These are phyloP conservation scores for Echites panduratus DNA, from an alignment of 257 asterid genomes.

Conservation along the genomic window DNA sequence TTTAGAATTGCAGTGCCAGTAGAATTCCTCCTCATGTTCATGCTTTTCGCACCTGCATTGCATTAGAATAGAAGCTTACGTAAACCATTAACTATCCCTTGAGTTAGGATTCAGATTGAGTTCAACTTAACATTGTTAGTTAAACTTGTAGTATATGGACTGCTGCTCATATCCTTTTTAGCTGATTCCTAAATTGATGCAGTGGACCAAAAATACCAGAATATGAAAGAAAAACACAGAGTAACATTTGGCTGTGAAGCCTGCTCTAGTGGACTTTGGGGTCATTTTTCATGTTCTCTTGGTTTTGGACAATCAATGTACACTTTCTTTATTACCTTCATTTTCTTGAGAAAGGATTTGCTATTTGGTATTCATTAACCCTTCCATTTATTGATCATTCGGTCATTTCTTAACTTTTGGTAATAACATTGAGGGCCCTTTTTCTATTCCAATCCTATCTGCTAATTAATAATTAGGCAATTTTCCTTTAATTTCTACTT, in stretches of 20 bases:
- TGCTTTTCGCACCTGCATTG: background rate
- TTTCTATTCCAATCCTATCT: background rate
- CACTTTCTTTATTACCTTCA: background rate
- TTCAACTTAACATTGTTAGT: background rate
- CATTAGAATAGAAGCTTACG: background rate
- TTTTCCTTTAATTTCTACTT: background rate
- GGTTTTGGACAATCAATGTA: background rate
- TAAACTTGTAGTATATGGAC: background rate
- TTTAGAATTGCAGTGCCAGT: too few species aligned
- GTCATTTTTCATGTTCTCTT: background rate
- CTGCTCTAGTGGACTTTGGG: background rate
- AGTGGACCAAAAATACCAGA: background rate
- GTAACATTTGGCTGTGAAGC: background rate
- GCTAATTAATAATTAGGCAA: background rate
- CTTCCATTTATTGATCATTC: background rate
- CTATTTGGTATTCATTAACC: background rate
- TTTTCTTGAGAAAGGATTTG: background rate
- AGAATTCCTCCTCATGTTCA: background rate
- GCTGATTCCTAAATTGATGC: background rate
- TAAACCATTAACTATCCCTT: background rate
- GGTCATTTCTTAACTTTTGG: background rate
- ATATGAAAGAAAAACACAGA: background rate
- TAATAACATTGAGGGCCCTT: background rate
- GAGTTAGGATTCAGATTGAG: background rate
- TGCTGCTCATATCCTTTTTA: background rate